These are phyloP conservation scores for Begonia peltatifolia DNA, from an alignment of 306 rosid genomes.

Conservation along the genomic window DNA sequence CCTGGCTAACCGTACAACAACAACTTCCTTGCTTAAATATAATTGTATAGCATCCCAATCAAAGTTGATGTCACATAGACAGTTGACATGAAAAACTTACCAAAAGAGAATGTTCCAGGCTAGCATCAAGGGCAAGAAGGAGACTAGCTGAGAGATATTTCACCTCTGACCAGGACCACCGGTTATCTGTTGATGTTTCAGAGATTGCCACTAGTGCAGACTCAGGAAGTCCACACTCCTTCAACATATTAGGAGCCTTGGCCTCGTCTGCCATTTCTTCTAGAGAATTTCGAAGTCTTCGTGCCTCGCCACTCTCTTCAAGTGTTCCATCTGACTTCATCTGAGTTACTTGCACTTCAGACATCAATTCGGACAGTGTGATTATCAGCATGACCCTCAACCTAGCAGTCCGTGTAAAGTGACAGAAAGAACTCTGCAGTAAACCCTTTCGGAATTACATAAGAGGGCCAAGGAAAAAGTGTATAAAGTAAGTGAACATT, in stretches of 20 bases:
- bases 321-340: slow-evolving; percentile 88
- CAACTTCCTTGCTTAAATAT: too few species aligned
- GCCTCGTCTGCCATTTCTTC: slow-evolving; percentile 76
- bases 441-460: too few species aligned
- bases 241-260: slow-evolving; percentile 44
- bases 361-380: slow-evolving; percentile 91
- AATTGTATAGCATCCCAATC: too few species aligned
- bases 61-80: too few species aligned
- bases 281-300: slow-evolving; percentile 67
- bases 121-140: slow-evolving; percentile 91
- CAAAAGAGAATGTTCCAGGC: slow-evolving; percentile 89
- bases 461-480: not conserved
- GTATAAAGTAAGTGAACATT: slow-evolving; percentile 7
- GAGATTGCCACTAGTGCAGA: slow-evolving; percentile 50
- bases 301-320: slow-evolving; percentile 98
- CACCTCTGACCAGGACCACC: slow-evolving; percentile 92
- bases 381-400: slow-evolving; percentile 93
- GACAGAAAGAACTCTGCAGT: slow-evolving; percentile 85
- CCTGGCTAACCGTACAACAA: too few species aligned
- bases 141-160: slow-evolving; percentile 77
- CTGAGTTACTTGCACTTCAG: slow-evolving; percentile 99
- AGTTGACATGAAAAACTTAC: slow-evolving; percentile 27
- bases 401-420: slow-evolving; percentile 86
- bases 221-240: slow-evolving; percentile 70
- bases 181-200: slow-evolving; percentile 51